These are phyloP conservation scores for Calonectria hongkongensis DNA, from an alignment of 2,329 filamentous ascomycete species.

Conservation along the genomic window DNA sequence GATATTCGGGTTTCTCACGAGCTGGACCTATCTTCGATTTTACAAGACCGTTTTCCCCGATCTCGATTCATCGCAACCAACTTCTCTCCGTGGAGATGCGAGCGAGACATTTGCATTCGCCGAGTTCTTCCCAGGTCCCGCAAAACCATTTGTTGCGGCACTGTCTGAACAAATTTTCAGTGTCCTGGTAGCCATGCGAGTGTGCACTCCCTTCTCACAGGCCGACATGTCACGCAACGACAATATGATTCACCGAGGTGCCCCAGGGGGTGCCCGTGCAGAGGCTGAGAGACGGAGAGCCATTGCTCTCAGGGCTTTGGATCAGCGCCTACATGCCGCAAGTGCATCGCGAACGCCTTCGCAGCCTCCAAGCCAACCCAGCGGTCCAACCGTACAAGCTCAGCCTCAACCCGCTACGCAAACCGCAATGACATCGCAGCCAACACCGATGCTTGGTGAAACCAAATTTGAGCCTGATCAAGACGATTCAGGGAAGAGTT, in stretches of 20 bases:
- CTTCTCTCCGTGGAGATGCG: slow-evolving; percentile 87
- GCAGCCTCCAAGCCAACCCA: slow-evolving; percentile 62
- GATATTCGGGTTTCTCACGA: slow-evolving; percentile 87
- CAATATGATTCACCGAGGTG: slow-evolving; percentile 70
- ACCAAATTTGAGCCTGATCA: slow-evolving; percentile 82
- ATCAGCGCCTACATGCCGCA: slow-evolving; percentile 93
- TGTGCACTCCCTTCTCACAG: slow-evolving; percentile 90
- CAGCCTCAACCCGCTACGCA: slow-evolving; percentile 74
- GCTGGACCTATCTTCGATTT: slow-evolving; percentile 97
- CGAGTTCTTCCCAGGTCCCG: slow-evolving; percentile 92
- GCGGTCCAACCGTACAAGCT: slow-evolving; percentile 74
- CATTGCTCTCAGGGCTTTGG: slow-evolving; percentile 91
- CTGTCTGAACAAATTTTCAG: slow-evolving; percentile 82
- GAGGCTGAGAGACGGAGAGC: slow-evolving; percentile 94
- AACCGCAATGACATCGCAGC: slow-evolving; percentile 74
- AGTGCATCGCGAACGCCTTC: slow-evolving; percentile 61
- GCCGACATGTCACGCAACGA: slow-evolving; percentile 86
- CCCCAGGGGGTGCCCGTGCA: slow-evolving; percentile 83
- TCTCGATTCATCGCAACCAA: slow-evolving; percentile 76
- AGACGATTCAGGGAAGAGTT: slow-evolving; percentile 62
- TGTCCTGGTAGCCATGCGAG: slow-evolving; percentile 81
- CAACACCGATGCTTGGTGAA: slow-evolving; percentile 77
- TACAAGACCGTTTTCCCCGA: slow-evolving; percentile 87
- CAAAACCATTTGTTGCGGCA: slow-evolving; percentile 85
- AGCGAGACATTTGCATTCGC: slow-evolving; percentile 97